A percentile compares a stretch with the other conserved stretches of the same genome.
Conservation (phyloP, 148 eudicot species). For the Chenopodium suecicum region DNA sequence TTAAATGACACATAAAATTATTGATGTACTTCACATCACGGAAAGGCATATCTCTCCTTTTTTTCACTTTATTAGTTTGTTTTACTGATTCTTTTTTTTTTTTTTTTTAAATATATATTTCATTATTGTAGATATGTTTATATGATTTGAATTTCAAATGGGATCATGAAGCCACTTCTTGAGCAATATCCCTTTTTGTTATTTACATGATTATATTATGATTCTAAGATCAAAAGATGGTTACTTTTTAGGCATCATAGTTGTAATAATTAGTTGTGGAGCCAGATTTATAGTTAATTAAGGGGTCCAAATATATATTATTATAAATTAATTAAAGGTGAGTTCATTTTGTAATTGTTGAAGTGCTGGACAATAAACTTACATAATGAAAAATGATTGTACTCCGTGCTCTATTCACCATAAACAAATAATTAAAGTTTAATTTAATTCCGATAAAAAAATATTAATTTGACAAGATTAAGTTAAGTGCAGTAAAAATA, state of each 20-base stretch:
- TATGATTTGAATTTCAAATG: neutral
- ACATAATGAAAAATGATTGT: no score
- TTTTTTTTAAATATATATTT: neutral
- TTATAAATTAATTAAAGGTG: no score
- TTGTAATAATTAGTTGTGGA: no score
- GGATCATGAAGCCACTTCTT: conserved; percentile 5
- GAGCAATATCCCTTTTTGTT: conserved; percentile 8
- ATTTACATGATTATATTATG: neutral
- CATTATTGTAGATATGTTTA: neutral
- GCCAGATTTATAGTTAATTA: no score
- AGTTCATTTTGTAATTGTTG: no score
- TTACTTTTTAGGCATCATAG: conserved; percentile 9
- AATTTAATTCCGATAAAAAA: no score
- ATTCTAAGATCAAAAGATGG: neutral
- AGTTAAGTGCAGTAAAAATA: no score
- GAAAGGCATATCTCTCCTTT: conserved; percentile 11
- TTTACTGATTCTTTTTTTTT: neutral
- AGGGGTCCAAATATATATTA: no score
- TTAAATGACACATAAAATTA: neutral
- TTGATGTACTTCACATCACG: conserved; percentile 24
- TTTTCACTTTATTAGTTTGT: neutral
- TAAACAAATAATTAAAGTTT: no score
- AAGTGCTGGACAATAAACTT: no score
- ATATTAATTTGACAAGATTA: no score
- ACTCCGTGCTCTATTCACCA: no score